phyloP scores from a whole-genome alignment of 768 basidiomycete species.

The Fomitopsis serialis region DNA sequence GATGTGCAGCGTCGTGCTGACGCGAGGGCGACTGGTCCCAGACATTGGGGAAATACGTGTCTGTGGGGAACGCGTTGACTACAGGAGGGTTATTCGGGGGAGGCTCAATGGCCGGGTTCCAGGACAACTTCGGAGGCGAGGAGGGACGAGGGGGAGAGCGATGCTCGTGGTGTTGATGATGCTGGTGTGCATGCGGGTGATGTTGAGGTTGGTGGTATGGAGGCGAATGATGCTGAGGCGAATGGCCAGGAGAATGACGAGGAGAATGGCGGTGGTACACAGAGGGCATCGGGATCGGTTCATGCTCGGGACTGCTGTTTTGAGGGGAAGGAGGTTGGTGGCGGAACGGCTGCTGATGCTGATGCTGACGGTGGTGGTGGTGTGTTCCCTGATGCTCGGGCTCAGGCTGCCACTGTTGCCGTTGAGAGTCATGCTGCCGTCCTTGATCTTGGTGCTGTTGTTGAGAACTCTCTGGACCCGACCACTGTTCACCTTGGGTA shows the following conservation, averaged over 20 bases:
- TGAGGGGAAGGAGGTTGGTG: neutral
- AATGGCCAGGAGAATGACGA: constrained; percentile 15
- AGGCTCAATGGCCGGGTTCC: constrained; percentile 78
- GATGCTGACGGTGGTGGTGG: constrained; percentile 5
- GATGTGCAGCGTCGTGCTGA: constrained; percentile 31
- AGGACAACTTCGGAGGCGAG: constrained; percentile 67
- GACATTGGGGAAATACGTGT: constrained; percentile 76
- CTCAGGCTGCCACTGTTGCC: no score
- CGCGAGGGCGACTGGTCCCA: constrained; percentile 68
- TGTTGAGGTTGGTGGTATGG: constrained; percentile 20
- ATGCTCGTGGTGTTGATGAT: constrained; percentile 18
- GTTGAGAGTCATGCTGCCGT: no score
- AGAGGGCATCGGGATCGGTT: neutral
- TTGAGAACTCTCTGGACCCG: neutral
- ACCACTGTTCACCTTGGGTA: constrained; percentile 1
- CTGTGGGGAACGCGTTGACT: constrained; percentile 56
- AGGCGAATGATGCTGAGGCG: constrained; percentile 7
- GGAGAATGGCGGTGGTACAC: constrained; percentile 18
- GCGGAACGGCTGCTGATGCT: neutral
- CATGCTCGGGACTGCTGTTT: neutral
- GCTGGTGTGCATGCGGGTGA: no score
- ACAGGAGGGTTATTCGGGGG: constrained; percentile 62
- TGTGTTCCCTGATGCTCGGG: neutral
- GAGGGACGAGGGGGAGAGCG: constrained; percentile 36
- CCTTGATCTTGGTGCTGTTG: neutral